A percentile compares a stretch with the other conserved stretches of the same genome.
These are phyloP conservation scores for Globisporangium polare DNA, from an alignment of 352 stramenopile genomes.

Conservation along the genomic window DNA sequence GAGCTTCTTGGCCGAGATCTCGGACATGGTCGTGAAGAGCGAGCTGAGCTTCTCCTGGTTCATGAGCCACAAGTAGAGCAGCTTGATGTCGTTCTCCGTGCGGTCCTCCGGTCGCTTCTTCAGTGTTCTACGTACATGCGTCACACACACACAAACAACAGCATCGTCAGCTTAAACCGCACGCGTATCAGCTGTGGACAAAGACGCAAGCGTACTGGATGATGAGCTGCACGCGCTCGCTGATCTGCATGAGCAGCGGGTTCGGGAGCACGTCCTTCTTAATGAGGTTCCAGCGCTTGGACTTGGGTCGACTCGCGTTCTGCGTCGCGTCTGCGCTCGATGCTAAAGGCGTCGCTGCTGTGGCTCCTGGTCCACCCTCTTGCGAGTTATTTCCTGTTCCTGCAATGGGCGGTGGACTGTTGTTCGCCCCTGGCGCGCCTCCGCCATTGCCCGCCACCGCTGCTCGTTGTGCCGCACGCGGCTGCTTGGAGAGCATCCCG, in stretches of 20 bases:
- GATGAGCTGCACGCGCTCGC: conserved; percentile 58
- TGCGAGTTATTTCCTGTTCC: neutral
- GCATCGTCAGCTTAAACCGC: neutral
- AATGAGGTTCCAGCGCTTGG: conserved; percentile 18
- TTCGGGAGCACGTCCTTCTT: conserved; percentile 31
- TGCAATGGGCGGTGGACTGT: neutral
- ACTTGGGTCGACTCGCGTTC: neutral
- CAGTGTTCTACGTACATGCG: conserved; percentile 34
- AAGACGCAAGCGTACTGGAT: conserved; percentile 39
- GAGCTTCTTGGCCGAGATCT: conserved; percentile 79
- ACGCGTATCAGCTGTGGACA: no score
- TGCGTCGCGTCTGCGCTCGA: neutral
- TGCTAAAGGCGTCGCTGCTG: neutral
- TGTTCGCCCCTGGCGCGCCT: neutral
- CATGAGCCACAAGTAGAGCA: conserved; percentile 84
- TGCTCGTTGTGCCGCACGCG: conserved; percentile 6
- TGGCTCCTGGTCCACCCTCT: neutral
- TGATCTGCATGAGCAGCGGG: conserved; percentile 55
- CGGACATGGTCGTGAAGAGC: conserved; percentile 83
- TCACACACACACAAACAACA: neutral
- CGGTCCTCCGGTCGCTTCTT: conserved; percentile 63
- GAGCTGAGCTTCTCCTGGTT: conserved; percentile 85
- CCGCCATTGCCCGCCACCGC: neutral
- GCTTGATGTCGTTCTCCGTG: conserved; percentile 65
- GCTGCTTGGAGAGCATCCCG: conserved; percentile 14